Percentiles rank a stretch among this genome's conserved stretches.
Conservation (phyloP, 345 rosid species). For the Aurinia saxatilis region DNA sequence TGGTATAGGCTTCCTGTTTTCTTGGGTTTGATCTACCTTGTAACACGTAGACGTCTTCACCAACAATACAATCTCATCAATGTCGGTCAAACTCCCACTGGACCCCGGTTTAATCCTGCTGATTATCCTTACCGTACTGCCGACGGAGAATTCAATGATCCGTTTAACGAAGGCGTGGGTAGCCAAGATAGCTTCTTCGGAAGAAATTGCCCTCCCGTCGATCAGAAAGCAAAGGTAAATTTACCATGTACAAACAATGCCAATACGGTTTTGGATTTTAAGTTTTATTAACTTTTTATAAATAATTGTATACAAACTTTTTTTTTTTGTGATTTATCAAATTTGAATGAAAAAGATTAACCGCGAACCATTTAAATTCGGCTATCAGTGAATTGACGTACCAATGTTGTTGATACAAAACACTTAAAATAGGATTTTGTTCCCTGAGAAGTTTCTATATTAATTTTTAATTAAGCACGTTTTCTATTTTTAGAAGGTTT, state of each 20-base stretch:
- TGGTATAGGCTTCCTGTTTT: slow-evolving; percentile 54
- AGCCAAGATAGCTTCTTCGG: slow-evolving; percentile 47
- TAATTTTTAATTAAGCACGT: no score
- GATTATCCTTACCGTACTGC: slow-evolving; percentile 47
- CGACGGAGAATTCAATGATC: slow-evolving; percentile 41
- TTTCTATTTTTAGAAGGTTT: no score
- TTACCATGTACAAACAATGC: neutral
- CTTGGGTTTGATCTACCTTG: slow-evolving; percentile 39
- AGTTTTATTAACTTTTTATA: no score
- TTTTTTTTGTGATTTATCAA: no score
- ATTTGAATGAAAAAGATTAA: no score
- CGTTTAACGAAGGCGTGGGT: slow-evolving; percentile 45
- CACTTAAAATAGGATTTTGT: no score
- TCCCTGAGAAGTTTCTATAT: no score
- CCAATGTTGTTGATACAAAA: no score
- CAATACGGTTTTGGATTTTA: no score
- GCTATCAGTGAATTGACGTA: no score
- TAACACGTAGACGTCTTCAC: slow-evolving; percentile 43
- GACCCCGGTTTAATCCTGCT: slow-evolving; percentile 37
- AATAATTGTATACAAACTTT: neutral
- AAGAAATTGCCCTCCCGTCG: slow-evolving; percentile 37
- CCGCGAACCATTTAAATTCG: no score
- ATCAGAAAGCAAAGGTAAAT: slow-evolving; percentile 24
- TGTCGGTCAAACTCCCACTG: slow-evolving; percentile 41
- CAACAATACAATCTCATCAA: slow-evolving; percentile 47